Evolutionary conservation across 192 early-diverging fungal species (phyloP).

Genomic region (Coemansia asiatica): DNA sequence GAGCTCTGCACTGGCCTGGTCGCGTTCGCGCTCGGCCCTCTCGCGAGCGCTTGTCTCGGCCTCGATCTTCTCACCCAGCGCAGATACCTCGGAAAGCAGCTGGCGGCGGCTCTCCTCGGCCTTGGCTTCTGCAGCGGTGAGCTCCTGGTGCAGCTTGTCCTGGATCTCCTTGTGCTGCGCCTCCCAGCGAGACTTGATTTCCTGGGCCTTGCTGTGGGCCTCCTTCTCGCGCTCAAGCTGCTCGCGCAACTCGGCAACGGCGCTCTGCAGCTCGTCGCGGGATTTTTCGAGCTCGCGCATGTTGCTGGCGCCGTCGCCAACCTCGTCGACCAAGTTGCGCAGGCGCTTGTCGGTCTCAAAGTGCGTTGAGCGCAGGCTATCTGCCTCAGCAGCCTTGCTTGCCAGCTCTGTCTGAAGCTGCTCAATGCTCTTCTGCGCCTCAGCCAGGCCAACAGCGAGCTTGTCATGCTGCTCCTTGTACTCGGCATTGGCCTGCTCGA

Average conservation of each 20-base stretch:
- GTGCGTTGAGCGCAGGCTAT: conserved; percentile 26
- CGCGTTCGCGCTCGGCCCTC: conserved; percentile 62
- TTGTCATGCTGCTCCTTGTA: conserved; percentile 63
- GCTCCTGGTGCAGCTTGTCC: conserved; percentile 62
- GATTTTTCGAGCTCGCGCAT: conserved; percentile 73
- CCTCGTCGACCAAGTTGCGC: conserved; percentile 61
- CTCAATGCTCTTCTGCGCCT: conserved; percentile 8
- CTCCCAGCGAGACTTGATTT: conserved; percentile 67
- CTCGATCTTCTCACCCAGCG: conserved; percentile 60
- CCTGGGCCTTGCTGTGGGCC: conserved; percentile 60
- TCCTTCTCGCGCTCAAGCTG: conserved; percentile 68
- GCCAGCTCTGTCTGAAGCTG: conserved; percentile 15
- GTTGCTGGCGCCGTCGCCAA: conserved; percentile 69
- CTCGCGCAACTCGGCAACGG: conserved; percentile 60
- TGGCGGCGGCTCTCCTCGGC: conserved; percentile 74
- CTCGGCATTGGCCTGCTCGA: conserved; percentile 50
- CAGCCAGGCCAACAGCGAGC: conserved; percentile 18
- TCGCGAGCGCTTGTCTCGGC: conserved; percentile 58
- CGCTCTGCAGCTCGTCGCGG: conserved; percentile 61
- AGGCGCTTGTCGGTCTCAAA: conserved; percentile 45
- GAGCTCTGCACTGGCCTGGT: conserved; percentile 63
- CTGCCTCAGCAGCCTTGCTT: conserved; percentile 12
- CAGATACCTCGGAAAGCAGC: conserved; percentile 59
- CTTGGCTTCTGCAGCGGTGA: conserved; percentile 66
- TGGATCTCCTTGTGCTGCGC: conserved; percentile 69